Conservation (phyloP, 805 yeast species). For the Clavispora vitiphila region DNA sequence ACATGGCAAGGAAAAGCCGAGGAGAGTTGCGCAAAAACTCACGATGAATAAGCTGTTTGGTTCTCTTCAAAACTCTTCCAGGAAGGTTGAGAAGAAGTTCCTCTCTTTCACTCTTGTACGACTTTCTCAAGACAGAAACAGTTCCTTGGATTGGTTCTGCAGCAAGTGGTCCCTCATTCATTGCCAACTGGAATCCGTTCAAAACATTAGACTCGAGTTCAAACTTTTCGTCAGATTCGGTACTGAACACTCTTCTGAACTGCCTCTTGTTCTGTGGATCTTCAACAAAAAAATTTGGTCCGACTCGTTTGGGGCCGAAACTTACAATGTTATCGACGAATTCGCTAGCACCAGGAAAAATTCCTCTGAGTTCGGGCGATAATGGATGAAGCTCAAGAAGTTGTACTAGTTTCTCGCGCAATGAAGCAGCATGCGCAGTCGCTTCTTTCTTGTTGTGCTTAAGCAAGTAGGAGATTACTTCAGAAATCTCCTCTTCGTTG, state of each 20-base stretch:
- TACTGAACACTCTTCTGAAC: conserved; percentile 25
- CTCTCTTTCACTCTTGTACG: conserved; percentile 20
- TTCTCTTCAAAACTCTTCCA: conserved; percentile 70
- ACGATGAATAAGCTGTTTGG: conserved; percentile 68
- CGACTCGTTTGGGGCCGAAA: conserved; percentile 74
- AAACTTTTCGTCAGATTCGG: conserved; percentile 15
- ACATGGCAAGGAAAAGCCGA: conserved; percentile 86
- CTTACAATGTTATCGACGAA: conserved; percentile 41
- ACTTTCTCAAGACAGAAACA: conserved; percentile 42
- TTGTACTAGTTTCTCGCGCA: conserved; percentile 11
- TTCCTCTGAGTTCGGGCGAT: conserved; percentile 15
- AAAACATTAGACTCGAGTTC: conserved; percentile 57
- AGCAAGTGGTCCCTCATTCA: conserved; percentile 80
- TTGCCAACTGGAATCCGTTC: conserved; percentile 82
- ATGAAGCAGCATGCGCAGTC: conserved; percentile 3
- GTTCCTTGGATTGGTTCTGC: conserved; percentile 86
- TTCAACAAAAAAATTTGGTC: conserved; percentile 72
- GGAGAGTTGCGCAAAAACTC: conserved; percentile 81
- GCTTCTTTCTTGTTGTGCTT: conserved; percentile 16
- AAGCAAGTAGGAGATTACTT: conserved; percentile 18
- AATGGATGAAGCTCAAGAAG: conserved; percentile 7
- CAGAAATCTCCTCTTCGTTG: conserved; percentile 41
- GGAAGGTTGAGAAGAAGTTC: conserved; percentile 42
- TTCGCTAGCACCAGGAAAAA: conserved; percentile 14
- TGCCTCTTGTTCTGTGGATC: conserved; percentile 24